These are phyloP conservation scores for Phialophora expanda DNA, from an alignment of 2,329 filamentous ascomycete genomes.

Conservation along the genomic window DNA sequence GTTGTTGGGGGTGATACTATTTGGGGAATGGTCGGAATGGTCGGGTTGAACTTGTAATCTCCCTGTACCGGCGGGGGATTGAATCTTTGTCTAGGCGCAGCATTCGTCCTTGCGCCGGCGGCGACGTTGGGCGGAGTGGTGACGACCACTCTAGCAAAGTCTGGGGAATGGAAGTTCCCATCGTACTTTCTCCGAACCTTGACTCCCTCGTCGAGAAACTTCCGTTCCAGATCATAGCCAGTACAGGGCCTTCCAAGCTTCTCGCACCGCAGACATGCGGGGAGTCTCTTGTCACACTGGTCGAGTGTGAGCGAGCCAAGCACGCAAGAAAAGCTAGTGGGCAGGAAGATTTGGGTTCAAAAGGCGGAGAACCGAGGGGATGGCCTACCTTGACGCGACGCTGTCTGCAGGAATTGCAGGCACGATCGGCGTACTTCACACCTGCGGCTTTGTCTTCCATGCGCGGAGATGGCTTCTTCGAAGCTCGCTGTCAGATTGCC, in stretches of 20 bases:
- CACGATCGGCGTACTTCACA: conserved; percentile 27
- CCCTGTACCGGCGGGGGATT: conserved; percentile 20
- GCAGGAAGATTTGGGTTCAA: not conserved
- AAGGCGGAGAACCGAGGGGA: conserved; percentile 1
- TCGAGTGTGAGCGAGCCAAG: conserved; percentile 13
- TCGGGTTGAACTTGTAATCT: conserved; percentile 3
- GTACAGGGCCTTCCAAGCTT: conserved; percentile 48
- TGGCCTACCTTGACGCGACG: conserved; percentile 34
- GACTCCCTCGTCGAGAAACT: conserved; percentile 52
- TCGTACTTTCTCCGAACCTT: conserved; percentile 46
- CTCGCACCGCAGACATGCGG: conserved; percentile 47
- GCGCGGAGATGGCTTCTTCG: conserved; percentile 13
- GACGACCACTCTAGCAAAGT: conserved; percentile 16
- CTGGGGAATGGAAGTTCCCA: conserved; percentile 27
- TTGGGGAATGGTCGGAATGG: conserved; percentile 20
- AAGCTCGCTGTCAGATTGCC: conserved; percentile 19
- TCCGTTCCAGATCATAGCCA: conserved; percentile 51
- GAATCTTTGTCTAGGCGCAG: conserved; percentile 8
- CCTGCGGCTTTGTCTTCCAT: conserved; percentile 25
- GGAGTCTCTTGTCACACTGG: conserved; percentile 51
- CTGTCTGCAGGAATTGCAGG: conserved; percentile 35
- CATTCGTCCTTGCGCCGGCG: not conserved
- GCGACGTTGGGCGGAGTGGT: conserved; percentile 17
- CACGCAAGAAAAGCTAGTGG: not conserved
- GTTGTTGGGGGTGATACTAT: conserved; percentile 25